A percentile compares a stretch with the other conserved stretches of the same genome.
Evolutionary conservation across 345 rosid genomes (phyloP).

Genomic region (Eutrema heterophyllum): DNA sequence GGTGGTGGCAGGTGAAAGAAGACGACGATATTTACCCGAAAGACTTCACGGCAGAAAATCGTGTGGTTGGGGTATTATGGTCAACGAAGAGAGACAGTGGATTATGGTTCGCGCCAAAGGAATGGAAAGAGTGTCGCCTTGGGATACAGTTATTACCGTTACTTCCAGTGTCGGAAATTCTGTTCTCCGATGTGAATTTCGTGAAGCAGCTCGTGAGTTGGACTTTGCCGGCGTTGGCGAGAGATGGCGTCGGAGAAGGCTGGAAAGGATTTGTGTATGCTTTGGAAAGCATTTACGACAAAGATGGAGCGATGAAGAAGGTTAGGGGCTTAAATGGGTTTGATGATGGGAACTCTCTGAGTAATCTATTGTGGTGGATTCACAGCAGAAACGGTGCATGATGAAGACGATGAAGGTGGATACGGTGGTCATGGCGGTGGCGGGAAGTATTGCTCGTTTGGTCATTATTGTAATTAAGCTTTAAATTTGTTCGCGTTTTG

Average conservation of each 20-base stretch:
- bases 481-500: neutral
- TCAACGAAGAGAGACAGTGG: constrained; percentile 85
- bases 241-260: constrained; percentile 78
- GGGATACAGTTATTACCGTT: constrained; percentile 85
- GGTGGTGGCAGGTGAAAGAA: constrained; percentile 84
- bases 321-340: constrained; percentile 44
- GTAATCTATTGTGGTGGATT: constrained; percentile 90
- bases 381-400: constrained; percentile 49
- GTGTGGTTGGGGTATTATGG: constrained; percentile 84
- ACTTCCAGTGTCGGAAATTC: constrained; percentile 60
- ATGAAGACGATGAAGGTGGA: neutral
- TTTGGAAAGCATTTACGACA: constrained; percentile 67
- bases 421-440: constrained; percentile 35
- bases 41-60: constrained; percentile 71
- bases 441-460: constrained; percentile 66
- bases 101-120: constrained; percentile 87
- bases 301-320: constrained; percentile 61
- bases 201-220: constrained; percentile 69
- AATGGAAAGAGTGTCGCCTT: constrained; percentile 73
- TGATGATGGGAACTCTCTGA: constrained; percentile 80
- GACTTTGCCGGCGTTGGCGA: constrained; percentile 62
- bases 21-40: constrained; percentile 41
- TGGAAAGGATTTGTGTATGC: constrained; percentile 93
- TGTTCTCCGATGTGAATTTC: constrained; percentile 62
- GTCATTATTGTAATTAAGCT: constrained; percentile 59